Evolutionary conservation across 2,329 filamentous ascomycete species (phyloP).

Genomic region (Ophidiomyces ophidiicola): DNA sequence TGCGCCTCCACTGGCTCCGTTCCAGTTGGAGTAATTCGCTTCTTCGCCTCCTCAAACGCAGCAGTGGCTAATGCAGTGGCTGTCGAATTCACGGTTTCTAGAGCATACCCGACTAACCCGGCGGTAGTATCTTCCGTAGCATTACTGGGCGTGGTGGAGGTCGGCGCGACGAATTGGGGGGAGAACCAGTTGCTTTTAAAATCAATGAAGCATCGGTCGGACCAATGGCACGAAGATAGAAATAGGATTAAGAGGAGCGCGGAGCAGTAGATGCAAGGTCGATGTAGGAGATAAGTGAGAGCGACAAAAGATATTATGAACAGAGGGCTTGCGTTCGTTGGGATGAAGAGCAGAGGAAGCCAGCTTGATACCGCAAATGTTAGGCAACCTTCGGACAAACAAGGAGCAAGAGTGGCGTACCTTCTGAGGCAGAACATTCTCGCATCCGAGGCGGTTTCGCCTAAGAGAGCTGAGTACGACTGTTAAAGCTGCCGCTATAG

Average conservation of each 20-base stretch:
- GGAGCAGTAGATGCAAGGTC: constrained; percentile 95
- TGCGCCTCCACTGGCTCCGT: constrained; percentile 22
- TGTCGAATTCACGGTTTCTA: constrained; percentile 53
- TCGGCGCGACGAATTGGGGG: constrained; percentile 45
- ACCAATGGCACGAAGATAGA: constrained; percentile 81
- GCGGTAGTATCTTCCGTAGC: constrained; percentile 16
- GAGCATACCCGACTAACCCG: constrained; percentile 28
- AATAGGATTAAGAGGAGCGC: constrained; percentile 91
- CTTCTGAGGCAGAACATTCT: constrained; percentile 54
- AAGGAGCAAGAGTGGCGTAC: constrained; percentile 30
- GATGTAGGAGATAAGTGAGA: constrained; percentile 90
- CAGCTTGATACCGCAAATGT: constrained; percentile 43
- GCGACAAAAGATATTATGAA: constrained; percentile 83
- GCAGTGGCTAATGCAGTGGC: constrained; percentile 54
- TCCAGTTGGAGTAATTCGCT: constrained; percentile 23
- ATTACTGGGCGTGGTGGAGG: constrained; percentile 17
- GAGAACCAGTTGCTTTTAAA: constrained; percentile 87
- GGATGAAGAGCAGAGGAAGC: constrained; percentile 79
- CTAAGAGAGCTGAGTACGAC: too few species aligned
- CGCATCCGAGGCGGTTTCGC: constrained; percentile 2
- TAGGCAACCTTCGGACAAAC: background rate
- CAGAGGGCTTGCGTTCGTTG: constrained; percentile 69
- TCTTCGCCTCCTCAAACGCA: constrained; percentile 49
- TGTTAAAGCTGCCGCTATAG: too few species aligned
- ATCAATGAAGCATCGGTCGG: constrained; percentile 84